Evolutionary conservation across 2,329 filamentous ascomycete species (phyloP).

Genomic region (Simplicillium aogashimaense): DNA sequence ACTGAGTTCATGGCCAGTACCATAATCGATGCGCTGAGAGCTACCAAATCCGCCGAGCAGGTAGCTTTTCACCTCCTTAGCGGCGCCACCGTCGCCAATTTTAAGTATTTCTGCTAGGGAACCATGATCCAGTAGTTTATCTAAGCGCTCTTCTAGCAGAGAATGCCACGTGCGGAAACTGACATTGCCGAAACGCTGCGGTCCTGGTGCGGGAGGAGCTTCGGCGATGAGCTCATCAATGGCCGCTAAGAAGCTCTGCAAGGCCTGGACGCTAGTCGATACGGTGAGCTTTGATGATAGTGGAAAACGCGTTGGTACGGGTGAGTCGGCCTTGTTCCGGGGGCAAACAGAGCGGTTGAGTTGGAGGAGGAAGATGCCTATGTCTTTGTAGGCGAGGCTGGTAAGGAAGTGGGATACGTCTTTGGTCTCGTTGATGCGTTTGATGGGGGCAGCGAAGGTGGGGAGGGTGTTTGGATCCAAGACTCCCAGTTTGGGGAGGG

Average conservation of each 20-base stretch:
- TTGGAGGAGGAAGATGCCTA: conserved; percentile 80
- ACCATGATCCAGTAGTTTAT: conserved; percentile 20
- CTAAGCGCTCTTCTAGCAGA: conserved; percentile 51
- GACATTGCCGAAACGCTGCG: conserved; percentile 82
- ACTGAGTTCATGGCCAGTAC: conserved; percentile 90
- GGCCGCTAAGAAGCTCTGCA: conserved; percentile 57
- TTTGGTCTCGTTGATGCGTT: conserved; percentile 74
- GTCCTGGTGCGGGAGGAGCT: conserved; percentile 75
- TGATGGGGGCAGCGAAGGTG: conserved; percentile 60
- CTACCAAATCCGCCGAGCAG: conserved; percentile 83
- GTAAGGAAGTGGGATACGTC: conserved; percentile 75
- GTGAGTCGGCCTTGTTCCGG: conserved; percentile 31
- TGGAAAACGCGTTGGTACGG: conserved; percentile 27
- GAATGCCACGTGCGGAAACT: conserved; percentile 81
- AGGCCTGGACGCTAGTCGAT: conserved; percentile 45
- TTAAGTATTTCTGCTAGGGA: conserved; percentile 18
- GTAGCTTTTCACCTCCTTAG: conserved; percentile 66
- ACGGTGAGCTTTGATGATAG: conserved; percentile 26
- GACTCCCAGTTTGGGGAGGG: conserved; percentile 26
- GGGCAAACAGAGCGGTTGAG: conserved; percentile 84
- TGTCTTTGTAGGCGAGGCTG: conserved; percentile 76
- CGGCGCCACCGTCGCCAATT: conserved; percentile 31
- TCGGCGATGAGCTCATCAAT: conserved; percentile 62
- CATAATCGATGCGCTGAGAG: conserved; percentile 82
- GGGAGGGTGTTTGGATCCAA: conserved; percentile 34